Base-by-base conservation (phyloP, 805 yeast species). In the Diddensiella santjacobensis region DNA sequence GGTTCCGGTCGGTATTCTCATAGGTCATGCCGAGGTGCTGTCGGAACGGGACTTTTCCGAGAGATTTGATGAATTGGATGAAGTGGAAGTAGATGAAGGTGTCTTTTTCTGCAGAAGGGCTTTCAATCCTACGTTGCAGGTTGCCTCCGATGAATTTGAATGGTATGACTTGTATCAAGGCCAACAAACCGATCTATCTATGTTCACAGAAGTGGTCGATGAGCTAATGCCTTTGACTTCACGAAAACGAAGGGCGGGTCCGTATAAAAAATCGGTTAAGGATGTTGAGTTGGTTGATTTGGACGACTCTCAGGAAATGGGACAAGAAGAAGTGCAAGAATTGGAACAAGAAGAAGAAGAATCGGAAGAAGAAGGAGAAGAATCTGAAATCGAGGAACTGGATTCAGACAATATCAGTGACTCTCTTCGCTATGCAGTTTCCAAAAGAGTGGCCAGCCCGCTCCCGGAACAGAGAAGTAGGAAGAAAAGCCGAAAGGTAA, bases 161-260 rank as follows among this genome's bases (percentile, higher is more conserved):
- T 51, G 53, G 55, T 15, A 22, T 22, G 33, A 17, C 17, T 10
- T 51, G 11, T 53, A 53, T 23, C 22, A 37, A 3, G 53, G 53
- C 20, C 19, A 48, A n/a, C 20, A 46, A 5, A 53, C 48, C 3
- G 42, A 51, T 37, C 42, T 50, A 40, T 24, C 10, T 15, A 42
- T 13, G 17, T 40, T 46, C 11, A 8, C 30, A 17, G 33, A 36
- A 19, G 10, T n/a, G 13, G 18, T 42, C 8, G 45, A 31, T 19
- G 33, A 30, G 19, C 40, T 40, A 8, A 36, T 18, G 8, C 44
- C 49, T 0, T 17, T 22, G 43, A 22, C 22, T 11, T 4, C 43
- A 4, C 30, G 38, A 35, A 35, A 13, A 15, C 24, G 46, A 36
- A 29, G 44, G 35, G 1, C 22, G 39, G 26, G 24, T 23, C 29